phyloP scores from a whole-genome alignment of 148 eudicot genomes.

The Cornus kousa region DNA sequence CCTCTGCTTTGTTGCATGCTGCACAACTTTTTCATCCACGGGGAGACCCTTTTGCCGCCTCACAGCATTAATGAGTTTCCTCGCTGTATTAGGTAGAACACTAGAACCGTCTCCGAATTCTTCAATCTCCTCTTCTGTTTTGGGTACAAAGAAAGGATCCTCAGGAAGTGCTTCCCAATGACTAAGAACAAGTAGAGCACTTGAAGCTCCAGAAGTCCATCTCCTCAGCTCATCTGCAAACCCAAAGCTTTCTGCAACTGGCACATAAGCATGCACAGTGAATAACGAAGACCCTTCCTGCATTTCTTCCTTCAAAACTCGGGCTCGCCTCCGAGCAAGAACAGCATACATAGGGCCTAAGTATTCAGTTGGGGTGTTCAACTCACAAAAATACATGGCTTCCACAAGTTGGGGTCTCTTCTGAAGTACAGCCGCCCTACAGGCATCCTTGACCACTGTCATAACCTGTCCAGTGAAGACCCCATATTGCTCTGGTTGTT shows the following conservation, averaged over 20 bases:
- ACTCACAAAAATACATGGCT: slow-evolving; percentile 79
- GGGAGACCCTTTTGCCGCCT: slow-evolving; percentile 89
- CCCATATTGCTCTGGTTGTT: slow-evolving; percentile 63
- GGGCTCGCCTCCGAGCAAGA: slow-evolving; percentile 75
- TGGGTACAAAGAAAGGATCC: slow-evolving; percentile 94
- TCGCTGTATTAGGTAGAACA: slow-evolving; percentile 68
- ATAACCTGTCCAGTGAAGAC: slow-evolving; percentile 87
- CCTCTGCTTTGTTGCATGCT: slow-evolving; percentile 92
- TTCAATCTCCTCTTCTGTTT: slow-evolving; percentile 90
- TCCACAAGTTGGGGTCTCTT: slow-evolving; percentile 78
- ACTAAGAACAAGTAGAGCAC: slow-evolving; percentile 86
- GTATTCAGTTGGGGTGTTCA: slow-evolving; percentile 75
- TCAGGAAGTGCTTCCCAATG: slow-evolving; percentile 85
- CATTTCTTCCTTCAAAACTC: slow-evolving; percentile 89
- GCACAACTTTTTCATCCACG: slow-evolving; percentile 92
- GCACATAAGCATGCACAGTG: slow-evolving; percentile 83
- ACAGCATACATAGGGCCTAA: slow-evolving; percentile 84
- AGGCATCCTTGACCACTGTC: slow-evolving; percentile 87
- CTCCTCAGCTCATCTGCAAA: slow-evolving; percentile 90
- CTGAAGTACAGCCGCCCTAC: slow-evolving; percentile 75
- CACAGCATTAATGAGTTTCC: slow-evolving; percentile 86
- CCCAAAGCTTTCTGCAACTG: slow-evolving; percentile 91
- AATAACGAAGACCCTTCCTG: slow-evolving; percentile 90
- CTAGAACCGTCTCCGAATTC: slow-evolving; percentile 96
- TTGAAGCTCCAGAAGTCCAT: slow-evolving; percentile 86